phyloP scores from a whole-genome alignment of 345 rosid species.

The Psidium friedrichsthalianum region DNA sequence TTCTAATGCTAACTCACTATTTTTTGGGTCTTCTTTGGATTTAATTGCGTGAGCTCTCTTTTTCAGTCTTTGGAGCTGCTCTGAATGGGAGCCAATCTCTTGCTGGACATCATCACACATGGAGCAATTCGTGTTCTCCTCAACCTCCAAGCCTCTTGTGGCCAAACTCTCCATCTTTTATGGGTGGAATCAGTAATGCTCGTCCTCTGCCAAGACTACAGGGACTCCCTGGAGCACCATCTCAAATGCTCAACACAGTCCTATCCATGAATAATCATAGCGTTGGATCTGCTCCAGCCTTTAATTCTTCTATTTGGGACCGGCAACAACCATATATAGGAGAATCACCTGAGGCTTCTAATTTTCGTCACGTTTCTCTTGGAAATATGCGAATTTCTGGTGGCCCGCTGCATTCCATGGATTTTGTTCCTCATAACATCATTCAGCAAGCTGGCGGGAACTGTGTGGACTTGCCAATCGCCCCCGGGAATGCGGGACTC shows the following conservation, averaged over 20 bases:
- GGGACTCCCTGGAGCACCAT: slow-evolving; percentile 34
- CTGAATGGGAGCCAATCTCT: slow-evolving; percentile 23
- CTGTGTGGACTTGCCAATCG: slow-evolving; percentile 20
- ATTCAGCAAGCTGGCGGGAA: slow-evolving; percentile 27
- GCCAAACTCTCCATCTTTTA: slow-evolving; percentile 44
- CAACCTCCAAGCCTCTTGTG: slow-evolving; percentile 42
- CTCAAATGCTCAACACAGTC: slow-evolving; percentile 22
- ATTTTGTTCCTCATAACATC: slow-evolving; percentile 20
- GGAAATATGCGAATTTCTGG: slow-evolving; percentile 37
- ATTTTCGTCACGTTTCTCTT: slow-evolving; percentile 42
- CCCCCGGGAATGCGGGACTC: slow-evolving; percentile 22
- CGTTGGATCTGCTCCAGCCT: slow-evolving; percentile 50
- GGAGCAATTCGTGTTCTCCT: slow-evolving; percentile 31
- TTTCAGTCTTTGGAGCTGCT: slow-evolving; percentile 34
- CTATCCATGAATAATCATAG: slow-evolving; percentile 24
- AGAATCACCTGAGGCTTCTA: slow-evolving; percentile 35
- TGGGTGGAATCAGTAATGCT: slow-evolving; percentile 26
- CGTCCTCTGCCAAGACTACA: slow-evolving; percentile 17
- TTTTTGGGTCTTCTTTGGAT: background rate
- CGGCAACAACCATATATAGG: slow-evolving; percentile 30
- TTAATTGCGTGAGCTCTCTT: background rate
- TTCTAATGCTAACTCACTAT: background rate
- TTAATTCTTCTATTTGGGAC: slow-evolving; percentile 42
- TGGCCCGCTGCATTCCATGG: slow-evolving; percentile 26
- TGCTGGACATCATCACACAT: slow-evolving; percentile 26